These are phyloP conservation scores for Posidonia australis DNA, from an alignment of 106 monocot species.

Conservation along the genomic window DNA sequence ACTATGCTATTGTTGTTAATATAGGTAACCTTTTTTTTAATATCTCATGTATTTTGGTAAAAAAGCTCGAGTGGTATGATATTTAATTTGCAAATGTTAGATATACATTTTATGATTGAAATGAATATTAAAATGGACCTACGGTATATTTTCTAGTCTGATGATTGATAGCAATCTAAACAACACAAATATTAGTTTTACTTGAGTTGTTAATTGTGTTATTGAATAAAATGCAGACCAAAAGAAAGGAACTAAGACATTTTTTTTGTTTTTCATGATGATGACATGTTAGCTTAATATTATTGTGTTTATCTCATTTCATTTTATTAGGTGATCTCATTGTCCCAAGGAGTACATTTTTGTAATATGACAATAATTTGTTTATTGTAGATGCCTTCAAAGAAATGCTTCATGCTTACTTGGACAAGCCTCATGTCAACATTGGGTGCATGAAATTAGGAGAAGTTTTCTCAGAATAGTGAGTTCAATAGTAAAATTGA, in stretches of 20 bases:
- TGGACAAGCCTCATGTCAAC: slow-evolving; percentile 81
- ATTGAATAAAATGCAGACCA: neutral
- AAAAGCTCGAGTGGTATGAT: too few species aligned
- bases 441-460: slow-evolving; percentile 99
- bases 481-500: slow-evolving; percentile 20
- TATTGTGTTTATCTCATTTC: neutral
- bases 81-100: too few species aligned
- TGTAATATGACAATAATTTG: neutral
- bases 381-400: slow-evolving; percentile 54
- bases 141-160: too few species aligned
- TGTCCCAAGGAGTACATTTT: neutral
- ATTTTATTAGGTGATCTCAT: neutral
- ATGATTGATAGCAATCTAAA: too few species aligned
- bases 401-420: slow-evolving; percentile 59
- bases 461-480: slow-evolving; percentile 95
- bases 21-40: slow-evolving; percentile 37
- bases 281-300: neutral
- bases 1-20: slow-evolving; percentile 80
- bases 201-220: too few species aligned
- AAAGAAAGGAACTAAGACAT: neutral
- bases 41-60: neutral
- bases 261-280: neutral
- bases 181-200: too few species aligned
- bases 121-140: too few species aligned
- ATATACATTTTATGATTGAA: too few species aligned